phyloP scores from a whole-genome alignment of 306 rosid species.

The Rosa lucieae region DNA sequence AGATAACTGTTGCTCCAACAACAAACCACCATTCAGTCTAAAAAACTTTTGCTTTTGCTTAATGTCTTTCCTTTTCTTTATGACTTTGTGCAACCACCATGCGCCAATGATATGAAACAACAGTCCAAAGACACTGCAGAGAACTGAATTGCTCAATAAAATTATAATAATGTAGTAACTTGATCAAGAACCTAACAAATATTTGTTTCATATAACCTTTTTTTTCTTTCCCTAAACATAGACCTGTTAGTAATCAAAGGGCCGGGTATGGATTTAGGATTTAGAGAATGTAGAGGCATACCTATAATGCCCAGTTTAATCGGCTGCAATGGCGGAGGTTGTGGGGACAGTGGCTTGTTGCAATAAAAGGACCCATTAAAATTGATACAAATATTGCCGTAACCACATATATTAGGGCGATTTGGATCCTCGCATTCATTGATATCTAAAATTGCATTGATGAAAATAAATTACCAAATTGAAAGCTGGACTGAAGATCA shows the following conservation, averaged over 20 bases:
- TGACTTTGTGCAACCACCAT: not conserved
- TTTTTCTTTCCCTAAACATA: too few relatives aligned
- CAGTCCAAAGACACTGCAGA: not conserved
- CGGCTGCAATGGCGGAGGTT: not conserved
- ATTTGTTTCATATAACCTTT: not conserved
- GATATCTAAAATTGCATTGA: not conserved
- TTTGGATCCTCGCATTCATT: conserved; percentile 6
- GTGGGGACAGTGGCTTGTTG: too few relatives aligned
- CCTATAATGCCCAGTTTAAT: not conserved
- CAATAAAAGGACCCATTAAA: too few relatives aligned
- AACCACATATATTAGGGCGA: too few relatives aligned
- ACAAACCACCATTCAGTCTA: not conserved
- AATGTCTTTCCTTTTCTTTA: not conserved
- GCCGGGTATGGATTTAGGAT: not conserved
- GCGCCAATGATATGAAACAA: not conserved
- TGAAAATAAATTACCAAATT: too few relatives aligned
- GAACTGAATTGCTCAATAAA: not conserved
- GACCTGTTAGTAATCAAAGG: not conserved
- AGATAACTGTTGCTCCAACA: not conserved
- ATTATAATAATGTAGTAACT: not conserved
- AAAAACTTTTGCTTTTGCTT: not conserved
- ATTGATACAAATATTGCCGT: too few relatives aligned
- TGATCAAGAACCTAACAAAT: not conserved
- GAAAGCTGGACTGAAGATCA: too few relatives aligned
- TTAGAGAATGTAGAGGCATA: not conserved